These are phyloP conservation scores for Cercospora sojina DNA, from an alignment of 2,329 filamentous ascomycete species.

Conservation along the genomic window DNA sequence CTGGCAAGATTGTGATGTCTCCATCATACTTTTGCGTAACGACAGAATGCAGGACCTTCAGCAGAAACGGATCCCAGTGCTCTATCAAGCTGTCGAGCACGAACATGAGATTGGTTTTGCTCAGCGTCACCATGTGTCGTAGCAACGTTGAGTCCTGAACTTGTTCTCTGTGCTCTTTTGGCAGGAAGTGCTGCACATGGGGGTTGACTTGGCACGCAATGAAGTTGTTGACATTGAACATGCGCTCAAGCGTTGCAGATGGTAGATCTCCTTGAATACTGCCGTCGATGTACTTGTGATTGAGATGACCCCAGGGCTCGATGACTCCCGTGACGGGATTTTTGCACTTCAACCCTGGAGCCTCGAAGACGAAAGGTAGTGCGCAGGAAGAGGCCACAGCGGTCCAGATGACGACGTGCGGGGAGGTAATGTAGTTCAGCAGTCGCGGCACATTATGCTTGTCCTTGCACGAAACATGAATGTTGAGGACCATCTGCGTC, in stretches of 20 bases:
- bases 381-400: constrained; percentile 95
- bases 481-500: constrained; percentile 88
- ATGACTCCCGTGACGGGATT: constrained; percentile 76
- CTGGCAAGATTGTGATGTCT: constrained; percentile 89
- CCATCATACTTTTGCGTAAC: constrained; percentile 89
- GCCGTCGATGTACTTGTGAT: constrained; percentile 87
- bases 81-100: constrained; percentile 23
- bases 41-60: constrained; percentile 63
- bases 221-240: constrained; percentile 98
- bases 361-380: constrained; percentile 80
- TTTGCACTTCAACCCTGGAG: constrained; percentile 77
- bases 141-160: constrained; percentile 51
- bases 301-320: constrained; percentile 76
- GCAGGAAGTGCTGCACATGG: constrained; percentile 71
- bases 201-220: constrained; percentile 97
- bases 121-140: constrained; percentile 21
- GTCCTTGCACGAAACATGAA: constrained; percentile 84
- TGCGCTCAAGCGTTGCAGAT: constrained; percentile 83
- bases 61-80: constrained; percentile 18
- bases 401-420: constrained; percentile 94
- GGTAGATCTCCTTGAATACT: constrained; percentile 93
- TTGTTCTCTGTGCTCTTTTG: constrained; percentile 61
- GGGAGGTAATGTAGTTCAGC: constrained; percentile 89
- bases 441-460: constrained; percentile 83
- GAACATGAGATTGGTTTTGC: constrained; percentile 19